Conservation (phyloP, 768 basidiomycete species). For the Phylloporus sp. region DNA sequence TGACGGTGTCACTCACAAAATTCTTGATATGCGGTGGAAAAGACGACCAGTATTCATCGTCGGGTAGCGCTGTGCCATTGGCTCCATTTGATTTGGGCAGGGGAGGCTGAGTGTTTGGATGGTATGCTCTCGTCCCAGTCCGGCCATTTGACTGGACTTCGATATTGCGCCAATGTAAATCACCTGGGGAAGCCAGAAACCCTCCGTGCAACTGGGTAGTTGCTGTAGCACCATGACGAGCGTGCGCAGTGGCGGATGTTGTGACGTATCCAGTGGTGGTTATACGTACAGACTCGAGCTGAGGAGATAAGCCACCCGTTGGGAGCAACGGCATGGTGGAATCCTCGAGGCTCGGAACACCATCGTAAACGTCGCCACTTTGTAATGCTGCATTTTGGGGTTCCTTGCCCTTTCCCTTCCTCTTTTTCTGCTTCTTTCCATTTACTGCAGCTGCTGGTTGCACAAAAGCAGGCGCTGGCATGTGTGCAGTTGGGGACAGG, state of each 20-base stretch:
- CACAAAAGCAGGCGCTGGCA: conserved; percentile 5
- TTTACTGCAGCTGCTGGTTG: conserved; percentile 9
- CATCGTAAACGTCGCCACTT: conserved; percentile 20
- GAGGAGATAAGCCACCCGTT: conserved; percentile 40
- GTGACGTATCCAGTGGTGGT: conserved; percentile 44
- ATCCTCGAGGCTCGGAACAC: conserved; percentile 25
- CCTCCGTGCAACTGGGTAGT: conserved; percentile 50
- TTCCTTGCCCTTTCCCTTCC: conserved; percentile 39
- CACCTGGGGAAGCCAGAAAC: conserved; percentile 56
- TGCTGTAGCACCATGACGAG: conserved; percentile 30
- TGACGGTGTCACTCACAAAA: conserved; percentile 50
- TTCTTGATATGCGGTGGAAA: conserved; percentile 65
- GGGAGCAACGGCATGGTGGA: conserved; percentile 15
- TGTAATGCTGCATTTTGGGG: conserved; percentile 7
- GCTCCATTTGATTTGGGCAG: conserved; percentile 24
- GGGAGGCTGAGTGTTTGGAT: conserved; percentile 12
- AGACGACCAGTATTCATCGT: conserved; percentile 68
- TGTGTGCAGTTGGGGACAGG: conserved; percentile 5
- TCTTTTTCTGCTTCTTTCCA: conserved; percentile 46
- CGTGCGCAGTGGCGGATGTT: conserved; percentile 31
- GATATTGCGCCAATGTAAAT: conserved; percentile 49
- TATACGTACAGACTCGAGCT: conserved; percentile 45
- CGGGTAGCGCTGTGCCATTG: conserved; percentile 30
- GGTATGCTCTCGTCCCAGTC: conserved; percentile 23
- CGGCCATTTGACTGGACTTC: conserved; percentile 28